These are phyloP conservation scores for Fusarium hainanense DNA, from an alignment of 2,329 filamentous ascomycete species.

Conservation along the genomic window DNA sequence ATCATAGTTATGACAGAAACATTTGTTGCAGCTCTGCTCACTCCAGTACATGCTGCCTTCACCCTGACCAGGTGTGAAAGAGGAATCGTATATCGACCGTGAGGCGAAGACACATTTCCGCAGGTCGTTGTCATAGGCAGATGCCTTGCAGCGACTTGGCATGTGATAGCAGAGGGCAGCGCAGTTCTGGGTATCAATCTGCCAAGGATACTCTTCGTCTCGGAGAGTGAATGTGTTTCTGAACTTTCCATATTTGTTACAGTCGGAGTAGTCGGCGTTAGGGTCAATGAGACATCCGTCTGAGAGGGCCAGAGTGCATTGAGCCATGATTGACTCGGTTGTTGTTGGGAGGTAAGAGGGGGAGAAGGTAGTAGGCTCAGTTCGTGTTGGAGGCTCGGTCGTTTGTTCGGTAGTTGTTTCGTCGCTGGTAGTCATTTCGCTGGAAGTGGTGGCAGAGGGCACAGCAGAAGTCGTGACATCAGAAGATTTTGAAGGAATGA, in stretches of 20 bases:
- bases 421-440: not conserved
- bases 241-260: not conserved
- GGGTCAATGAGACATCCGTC: constrained; percentile 7
- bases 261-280: not conserved
- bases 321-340: constrained; percentile 6
- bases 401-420: not conserved
- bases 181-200: not conserved
- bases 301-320: constrained; percentile 20
- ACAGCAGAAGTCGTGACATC: not conserved
- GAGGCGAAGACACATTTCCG: constrained; percentile 14
- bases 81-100: not conserved
- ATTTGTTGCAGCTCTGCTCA: constrained; percentile 16
- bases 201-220: constrained; percentile 19
- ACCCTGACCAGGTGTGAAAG: not conserved
- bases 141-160: constrained; percentile 20
- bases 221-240: not conserved
- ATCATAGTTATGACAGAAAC: constrained; percentile 13
- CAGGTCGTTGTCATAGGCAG: not conserved
- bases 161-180: constrained; percentile 22
- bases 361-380: not conserved
- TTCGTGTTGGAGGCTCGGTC: not conserved
- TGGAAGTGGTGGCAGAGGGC: not conserved
- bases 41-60: not conserved
- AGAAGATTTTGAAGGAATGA: rapidly evolving
- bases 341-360: constrained; percentile 7